phyloP scores from a whole-genome alignment of 148 eudicot genomes.

The Nepenthes gracilis region DNA sequence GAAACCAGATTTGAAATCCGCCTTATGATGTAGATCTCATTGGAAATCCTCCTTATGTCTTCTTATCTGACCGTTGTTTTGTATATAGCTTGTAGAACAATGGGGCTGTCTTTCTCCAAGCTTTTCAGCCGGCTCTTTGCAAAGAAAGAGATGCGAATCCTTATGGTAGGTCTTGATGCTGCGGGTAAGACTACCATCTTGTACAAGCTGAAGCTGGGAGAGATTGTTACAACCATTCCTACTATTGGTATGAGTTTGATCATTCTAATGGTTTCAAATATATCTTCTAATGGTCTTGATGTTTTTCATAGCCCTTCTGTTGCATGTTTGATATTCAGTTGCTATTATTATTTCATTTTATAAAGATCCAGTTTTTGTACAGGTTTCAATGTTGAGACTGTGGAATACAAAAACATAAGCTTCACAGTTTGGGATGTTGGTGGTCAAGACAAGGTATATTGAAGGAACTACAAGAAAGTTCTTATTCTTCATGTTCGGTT shows the following conservation, averaged over 20 bases:
- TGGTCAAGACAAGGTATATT: slow-evolving; percentile 54
- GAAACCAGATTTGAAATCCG: no score
- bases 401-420: slow-evolving; percentile 56
- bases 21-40: no score
- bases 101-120: slow-evolving; percentile 45
- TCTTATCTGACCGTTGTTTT: not conserved
- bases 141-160: slow-evolving; percentile 43
- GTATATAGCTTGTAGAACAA: slow-evolving; percentile 6
- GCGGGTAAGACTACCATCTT: slow-evolving; percentile 56
- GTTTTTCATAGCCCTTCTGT: no score
- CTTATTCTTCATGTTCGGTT: not conserved
- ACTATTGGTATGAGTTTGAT: slow-evolving; percentile 28
- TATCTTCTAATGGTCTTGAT: no score
- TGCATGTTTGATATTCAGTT: not conserved
- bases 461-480: not conserved
- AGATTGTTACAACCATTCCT: slow-evolving; percentile 47
- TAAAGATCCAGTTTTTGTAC: not conserved
- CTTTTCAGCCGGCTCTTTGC: slow-evolving; percentile 43
- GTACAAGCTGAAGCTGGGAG: slow-evolving; percentile 47
- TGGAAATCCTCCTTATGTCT: not conserved
- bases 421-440: slow-evolving; percentile 66
- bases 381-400: slow-evolving; percentile 57
- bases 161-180: slow-evolving; percentile 58
- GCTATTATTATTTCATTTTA: no score
- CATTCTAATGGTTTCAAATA: no score